phyloP scores from a whole-genome alignment of 2,329 filamentous ascomycete genomes.

The Aspergillus sclerotialis region DNA sequence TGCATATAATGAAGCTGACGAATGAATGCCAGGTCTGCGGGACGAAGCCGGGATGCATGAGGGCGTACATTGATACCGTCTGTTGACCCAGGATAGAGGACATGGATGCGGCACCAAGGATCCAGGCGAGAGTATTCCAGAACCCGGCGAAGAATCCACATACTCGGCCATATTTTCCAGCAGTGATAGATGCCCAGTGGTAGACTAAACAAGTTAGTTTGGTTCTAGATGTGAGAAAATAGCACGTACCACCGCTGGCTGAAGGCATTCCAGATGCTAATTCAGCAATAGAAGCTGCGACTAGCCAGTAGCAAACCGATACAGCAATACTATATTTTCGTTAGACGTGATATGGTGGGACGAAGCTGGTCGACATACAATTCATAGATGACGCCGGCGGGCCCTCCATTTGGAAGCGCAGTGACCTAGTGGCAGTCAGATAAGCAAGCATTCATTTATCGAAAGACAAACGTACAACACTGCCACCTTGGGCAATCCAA shows the following conservation, averaged over 20 bases:
- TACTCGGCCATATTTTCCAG: constrained; percentile 48
- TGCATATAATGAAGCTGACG: constrained; percentile 49
- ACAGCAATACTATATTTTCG: constrained; percentile 30
- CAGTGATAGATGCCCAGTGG: constrained; percentile 55
- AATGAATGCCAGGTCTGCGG: constrained; percentile 54
- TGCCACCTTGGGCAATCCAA: constrained; percentile 58
- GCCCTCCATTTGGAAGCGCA: constrained; percentile 55
- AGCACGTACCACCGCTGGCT: constrained; percentile 49
- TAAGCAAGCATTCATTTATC: too few relatives aligned
- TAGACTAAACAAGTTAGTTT: too few relatives aligned
- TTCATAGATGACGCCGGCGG: constrained; percentile 57
- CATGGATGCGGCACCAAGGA: constrained; percentile 56
- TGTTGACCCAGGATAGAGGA: constrained; percentile 54
- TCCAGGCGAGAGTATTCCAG: constrained; percentile 47
- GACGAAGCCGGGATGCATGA: constrained; percentile 50
- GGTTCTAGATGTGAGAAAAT: too few relatives aligned
- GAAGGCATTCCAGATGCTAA: constrained; percentile 57
- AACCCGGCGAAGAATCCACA: constrained; percentile 43
- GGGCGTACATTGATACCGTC: constrained; percentile 53
- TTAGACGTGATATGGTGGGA: constrained; percentile 8
- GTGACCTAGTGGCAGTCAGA: too few relatives aligned
- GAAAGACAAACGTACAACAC: too few relatives aligned
- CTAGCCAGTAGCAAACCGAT: constrained; percentile 50
- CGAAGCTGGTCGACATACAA: constrained; percentile 36
- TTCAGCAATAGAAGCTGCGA: constrained; percentile 55